phyloP scores from a whole-genome alignment of 2,329 filamentous ascomycete species.

The Rutstroemia sp. region DNA sequence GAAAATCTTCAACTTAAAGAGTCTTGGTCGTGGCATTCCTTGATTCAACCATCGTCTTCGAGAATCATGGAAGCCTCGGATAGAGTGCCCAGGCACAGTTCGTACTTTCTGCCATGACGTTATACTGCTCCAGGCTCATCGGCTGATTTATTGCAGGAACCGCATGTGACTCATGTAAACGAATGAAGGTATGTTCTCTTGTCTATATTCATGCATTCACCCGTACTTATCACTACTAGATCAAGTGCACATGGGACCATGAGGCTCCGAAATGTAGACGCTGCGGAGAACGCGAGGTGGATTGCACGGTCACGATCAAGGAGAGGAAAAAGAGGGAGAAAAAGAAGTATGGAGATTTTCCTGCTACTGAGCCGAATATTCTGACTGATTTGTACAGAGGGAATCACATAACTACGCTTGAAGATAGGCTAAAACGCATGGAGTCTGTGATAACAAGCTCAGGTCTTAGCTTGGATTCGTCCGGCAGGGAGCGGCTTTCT shows the following conservation, averaged over 20 bases:
- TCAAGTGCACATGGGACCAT: slow-evolving; percentile 19
- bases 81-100: slow-evolving; percentile 4
- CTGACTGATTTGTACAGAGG: slow-evolving; percentile 8
- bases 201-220: neutral
- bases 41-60: neutral
- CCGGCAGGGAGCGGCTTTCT: slow-evolving; percentile 9
- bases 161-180: slow-evolving; percentile 23
- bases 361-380: slow-evolving; percentile 1
- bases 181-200: slow-evolving; percentile 19
- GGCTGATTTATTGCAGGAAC: slow-evolving; percentile 15
- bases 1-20: too few relatives aligned
- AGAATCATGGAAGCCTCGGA: neutral
- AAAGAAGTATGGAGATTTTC: slow-evolving; percentile 14
- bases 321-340: slow-evolving; percentile 21
- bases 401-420: slow-evolving; percentile 17
- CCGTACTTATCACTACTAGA: slow-evolving; percentile 11
- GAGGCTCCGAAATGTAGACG: slow-evolving; percentile 16
- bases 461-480: slow-evolving; percentile 4
- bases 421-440: slow-evolving; percentile 22
- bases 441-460: slow-evolving; percentile 19
- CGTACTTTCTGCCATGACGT: neutral
- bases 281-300: slow-evolving; percentile 15
- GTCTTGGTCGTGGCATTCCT: neutral
- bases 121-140: neutral
- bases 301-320: slow-evolving; percentile 21